phyloP scores from a whole-genome alignment of 2,329 filamentous ascomycete genomes.

The Pseudogymnoascus sp. region DNA sequence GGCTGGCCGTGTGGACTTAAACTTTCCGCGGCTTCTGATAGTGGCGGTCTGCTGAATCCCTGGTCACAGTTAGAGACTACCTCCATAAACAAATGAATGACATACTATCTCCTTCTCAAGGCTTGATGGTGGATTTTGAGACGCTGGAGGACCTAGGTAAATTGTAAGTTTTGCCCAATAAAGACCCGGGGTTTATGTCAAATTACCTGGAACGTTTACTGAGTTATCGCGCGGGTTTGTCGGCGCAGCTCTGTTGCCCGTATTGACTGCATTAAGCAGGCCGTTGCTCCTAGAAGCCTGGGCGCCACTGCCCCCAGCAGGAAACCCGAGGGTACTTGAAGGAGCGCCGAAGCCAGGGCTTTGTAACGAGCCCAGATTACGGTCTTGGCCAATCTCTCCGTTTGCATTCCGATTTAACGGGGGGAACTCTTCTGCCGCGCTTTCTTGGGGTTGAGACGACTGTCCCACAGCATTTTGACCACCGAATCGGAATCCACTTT shows the following conservation, averaged over 20 bases:
- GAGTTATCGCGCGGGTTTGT: neutral
- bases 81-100: neutral
- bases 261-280: constrained; percentile 57
- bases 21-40: constrained; percentile 2
- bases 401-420: constrained; percentile 52
- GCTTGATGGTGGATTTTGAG: neutral
- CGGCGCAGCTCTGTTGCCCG: constrained; percentile 43
- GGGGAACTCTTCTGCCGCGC: constrained; percentile 54
- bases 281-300: constrained; percentile 51
- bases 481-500: constrained; percentile 29
- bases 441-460: constrained; percentile 37
- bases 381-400: constrained; percentile 53
- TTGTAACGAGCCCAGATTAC: constrained; percentile 45
- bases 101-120: neutral
- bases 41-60: neutral
- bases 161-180: neutral
- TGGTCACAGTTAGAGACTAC: neutral
- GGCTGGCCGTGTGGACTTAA: neutral
- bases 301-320: constrained; percentile 25
- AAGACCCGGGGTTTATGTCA: neutral
- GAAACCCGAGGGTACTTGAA: constrained; percentile 34
- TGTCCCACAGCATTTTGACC: constrained; percentile 29
- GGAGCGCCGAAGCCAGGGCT: constrained; percentile 50
- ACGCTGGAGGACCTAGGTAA: neutral
- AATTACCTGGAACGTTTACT: neutral